Conservation (phyloP, 139 green algal genomes). For the Micractinium sp. region DNA sequence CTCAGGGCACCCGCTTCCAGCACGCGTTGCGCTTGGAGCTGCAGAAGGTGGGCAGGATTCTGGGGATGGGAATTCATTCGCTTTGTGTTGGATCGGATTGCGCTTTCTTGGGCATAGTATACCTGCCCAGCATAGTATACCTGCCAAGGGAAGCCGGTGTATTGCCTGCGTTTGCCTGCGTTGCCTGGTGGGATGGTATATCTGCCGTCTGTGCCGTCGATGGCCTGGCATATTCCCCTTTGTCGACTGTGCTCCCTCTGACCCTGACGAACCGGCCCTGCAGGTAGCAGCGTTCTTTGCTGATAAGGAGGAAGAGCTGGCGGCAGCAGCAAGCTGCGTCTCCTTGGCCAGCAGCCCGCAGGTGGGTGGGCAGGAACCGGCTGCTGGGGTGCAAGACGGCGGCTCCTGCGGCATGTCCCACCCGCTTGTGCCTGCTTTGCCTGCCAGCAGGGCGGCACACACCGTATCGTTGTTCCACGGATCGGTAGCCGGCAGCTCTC, state of each 20-base stretch:
- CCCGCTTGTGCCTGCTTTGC: background rate
- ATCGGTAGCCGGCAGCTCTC: too few relatives aligned
- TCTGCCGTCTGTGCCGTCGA: background rate
- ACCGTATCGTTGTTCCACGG: too few relatives aligned
- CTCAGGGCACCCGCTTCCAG: background rate
- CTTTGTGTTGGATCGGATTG: background rate
- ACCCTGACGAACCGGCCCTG: background rate
- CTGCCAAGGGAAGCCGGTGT: background rate
- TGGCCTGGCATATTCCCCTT: background rate
- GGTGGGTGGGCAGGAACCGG: background rate
- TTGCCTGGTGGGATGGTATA: background rate
- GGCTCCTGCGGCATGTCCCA: too few relatives aligned
- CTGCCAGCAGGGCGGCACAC: too few relatives aligned
- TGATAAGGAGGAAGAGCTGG: constrained; percentile 49
- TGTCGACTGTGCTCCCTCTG: too few relatives aligned
- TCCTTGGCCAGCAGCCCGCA: constrained; percentile 2
- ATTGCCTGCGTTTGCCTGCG: background rate
- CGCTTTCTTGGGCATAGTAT: background rate
- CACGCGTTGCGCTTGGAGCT: too few relatives aligned
- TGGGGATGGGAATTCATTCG: background rate
- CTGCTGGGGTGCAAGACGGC: background rate
- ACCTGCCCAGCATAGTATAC: background rate
- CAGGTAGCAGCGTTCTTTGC: constrained; percentile 69
- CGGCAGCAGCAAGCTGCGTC: background rate
- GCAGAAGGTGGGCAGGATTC: background rate